Evolutionary conservation across 2,329 filamentous ascomycete genomes (phyloP), one percentile per base, ranked within the genome.

Genomic region (Cyclaneusma minus): DNA sequence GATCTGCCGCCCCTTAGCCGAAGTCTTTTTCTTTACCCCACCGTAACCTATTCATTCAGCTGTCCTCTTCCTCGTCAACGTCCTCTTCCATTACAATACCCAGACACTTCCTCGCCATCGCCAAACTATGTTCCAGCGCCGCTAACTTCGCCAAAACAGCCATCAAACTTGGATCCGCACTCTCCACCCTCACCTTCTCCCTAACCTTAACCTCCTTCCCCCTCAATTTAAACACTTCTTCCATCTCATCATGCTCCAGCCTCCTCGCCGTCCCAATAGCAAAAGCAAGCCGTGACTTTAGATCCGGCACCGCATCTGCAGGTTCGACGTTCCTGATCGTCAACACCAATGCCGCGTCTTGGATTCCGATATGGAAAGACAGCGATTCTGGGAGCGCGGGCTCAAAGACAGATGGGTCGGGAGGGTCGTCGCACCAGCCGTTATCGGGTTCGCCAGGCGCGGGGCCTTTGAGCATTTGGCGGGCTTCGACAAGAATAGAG

Each of bases 101-200:
- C 35, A 94, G 51, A 8, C 84, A 84, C 29, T 67, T 60, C 39
- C 79, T 64, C 36, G 76, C 74, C 35, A 80, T 58, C 30, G 62
- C 59, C 12, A 93, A 61, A 34, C 74, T 75, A 41, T 84, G 69
- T 35, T 78, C 74, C 30, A 94, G 54, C 4, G 80, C 83, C 16
- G 65, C 70, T 38, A 94, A 57, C 53, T 94, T 94, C 4, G 83
- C 77, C 48, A 81, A 76, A 17, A 89, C 61, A 18, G 80, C 77
- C 48, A 94, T 73, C 36, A 94, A 49, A 40, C 73, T 85, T 1
- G 87, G 87, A 49, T 95, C 87, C 29, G 84, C 81, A 42, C 40
- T 41, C n/a, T 93, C 85, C 2, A 94, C 76, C 21, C 79, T 65
- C 4, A 93, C 68, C 55, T 94, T 94, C 49, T 94, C 87, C 38